Evolutionary conservation across 345 rosid genomes (phyloP), one percentile per base, ranked within the genome.

Genomic region (Turnera subulata): DNA sequence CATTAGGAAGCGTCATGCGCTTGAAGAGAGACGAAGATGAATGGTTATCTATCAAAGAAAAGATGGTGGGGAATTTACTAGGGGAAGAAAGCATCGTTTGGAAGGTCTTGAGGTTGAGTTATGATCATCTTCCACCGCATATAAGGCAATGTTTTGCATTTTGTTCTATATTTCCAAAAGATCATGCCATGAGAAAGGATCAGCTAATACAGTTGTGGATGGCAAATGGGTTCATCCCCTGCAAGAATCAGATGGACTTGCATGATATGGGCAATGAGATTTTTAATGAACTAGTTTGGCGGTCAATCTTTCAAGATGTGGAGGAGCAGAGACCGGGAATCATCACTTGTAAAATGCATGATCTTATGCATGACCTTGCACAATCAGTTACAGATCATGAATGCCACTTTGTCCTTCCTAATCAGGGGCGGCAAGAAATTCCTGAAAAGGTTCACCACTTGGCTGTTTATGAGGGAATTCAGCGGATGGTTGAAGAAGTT

Each of bases 331-430:
- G 3, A 1, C 0, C 1, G 0, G 58, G 62, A 4, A 6, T 35
- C 1, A 38, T 6, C 1, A 15, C 21, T 2, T 61, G 73, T 58
- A 50, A 61, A 38, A 69, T 69, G 66, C 78, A 65, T 13, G 74
- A 69, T 33, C 58, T 65, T 11, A 11, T 65, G 1, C 68, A 62
- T 54, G 71, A 65, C 16, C 58, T 69, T 46, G 74, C 68, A 37
- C 22, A 32, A 19, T 59, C 46, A 1, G 18, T 67, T 26, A 54
- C 24, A 49, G 26, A 22, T 2, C 2, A 38, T 9, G 77, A 67
- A 18, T 59, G 59, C 11, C 19, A 2, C 15, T 6, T 32, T 14
- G 13, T 37, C 17, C 44, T 44, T 8, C 4, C 13, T 8, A 29
- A 29, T 0, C 1, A 29, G 10, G 24, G 19, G 2, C 0, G 1